phyloP scores from a whole-genome alignment of 257 asterid genomes.

The Striga asiatica region DNA sequence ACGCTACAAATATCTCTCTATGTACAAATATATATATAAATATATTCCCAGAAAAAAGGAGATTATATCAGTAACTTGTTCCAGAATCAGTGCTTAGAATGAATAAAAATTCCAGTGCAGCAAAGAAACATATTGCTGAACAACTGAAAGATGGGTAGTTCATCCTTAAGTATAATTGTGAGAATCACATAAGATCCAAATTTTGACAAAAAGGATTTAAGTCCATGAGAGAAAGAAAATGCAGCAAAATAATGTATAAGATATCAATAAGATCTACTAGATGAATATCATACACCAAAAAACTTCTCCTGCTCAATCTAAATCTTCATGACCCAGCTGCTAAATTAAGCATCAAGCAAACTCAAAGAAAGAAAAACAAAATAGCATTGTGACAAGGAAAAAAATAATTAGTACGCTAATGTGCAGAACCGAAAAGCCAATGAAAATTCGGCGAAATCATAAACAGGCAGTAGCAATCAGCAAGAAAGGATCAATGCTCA shows the following conservation, averaged over 20 bases:
- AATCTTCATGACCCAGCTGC: constrained; percentile 1
- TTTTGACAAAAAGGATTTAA: background rate
- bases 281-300: background rate
- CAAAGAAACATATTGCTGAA: too few species aligned
- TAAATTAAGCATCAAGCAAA: too few species aligned
- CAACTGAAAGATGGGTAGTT: too few species aligned
- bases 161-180: too few species aligned
- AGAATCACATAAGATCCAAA: constrained; percentile 1
- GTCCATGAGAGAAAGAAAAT: background rate
- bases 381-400: background rate
- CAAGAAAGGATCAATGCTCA: constrained; percentile 6
- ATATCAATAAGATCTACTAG: background rate
- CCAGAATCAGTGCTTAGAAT: constrained; percentile 4
- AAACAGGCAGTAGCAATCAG: background rate
- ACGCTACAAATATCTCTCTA: constrained; percentile 26
- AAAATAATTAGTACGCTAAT: background rate
- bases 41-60: constrained; percentile 1
- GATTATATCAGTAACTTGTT: background rate
- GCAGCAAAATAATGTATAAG: constrained; percentile 1
- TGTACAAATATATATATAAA: too few species aligned
- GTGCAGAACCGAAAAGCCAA: constrained; percentile 9
- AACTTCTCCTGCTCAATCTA: constrained; percentile 2
- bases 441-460: background rate
- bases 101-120: background rate
- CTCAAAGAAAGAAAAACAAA: too few species aligned